phyloP scores from a whole-genome alignment of 192 early-diverging fungal genomes.

The Coemansia umbellata region DNA sequence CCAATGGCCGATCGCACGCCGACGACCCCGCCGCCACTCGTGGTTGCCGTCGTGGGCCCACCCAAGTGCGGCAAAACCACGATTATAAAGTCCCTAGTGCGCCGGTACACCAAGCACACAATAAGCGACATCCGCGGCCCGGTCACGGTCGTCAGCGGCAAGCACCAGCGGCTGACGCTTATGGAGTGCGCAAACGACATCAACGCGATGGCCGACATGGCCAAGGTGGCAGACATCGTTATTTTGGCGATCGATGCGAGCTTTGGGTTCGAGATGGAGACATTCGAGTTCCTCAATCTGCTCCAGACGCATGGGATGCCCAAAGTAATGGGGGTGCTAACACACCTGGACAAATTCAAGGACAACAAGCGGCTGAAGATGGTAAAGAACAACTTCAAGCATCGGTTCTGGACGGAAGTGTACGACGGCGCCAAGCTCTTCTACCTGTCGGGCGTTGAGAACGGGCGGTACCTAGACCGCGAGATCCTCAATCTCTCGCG shows the following conservation, averaged over 20 bases:
- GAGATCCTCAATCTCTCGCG: conserved; percentile 93
- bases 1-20: conserved; percentile 93
- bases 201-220: conserved; percentile 96
- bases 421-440: conserved; percentile 99
- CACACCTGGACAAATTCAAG: conserved; percentile 93
- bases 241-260: conserved; percentile 93
- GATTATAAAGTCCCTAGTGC: conserved; percentile 93
- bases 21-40: conserved; percentile 81
- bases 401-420: conserved; percentile 99
- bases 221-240: conserved; percentile 94
- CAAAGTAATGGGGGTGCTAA: conserved; percentile 96
- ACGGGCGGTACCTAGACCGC: conserved; percentile 88
- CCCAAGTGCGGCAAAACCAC: conserved; percentile 93
- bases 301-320: conserved; percentile 97
- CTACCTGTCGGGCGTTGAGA: conserved; percentile 94
- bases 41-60: conserved; percentile 96
- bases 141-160: conserved; percentile 94
- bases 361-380: conserved; percentile 86
- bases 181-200: conserved; percentile 97
- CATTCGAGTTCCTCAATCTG: conserved; percentile 98
- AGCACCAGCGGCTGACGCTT: conserved; percentile 93
- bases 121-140: conserved; percentile 90
- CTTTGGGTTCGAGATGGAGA: conserved; percentile 99
- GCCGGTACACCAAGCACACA: conserved; percentile 92
- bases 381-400: conserved; percentile 93